These are phyloP conservation scores for Scheffersomyces segobiensis DNA, from an alignment of 1,139 yeast species.

Conservation along the genomic window DNA sequence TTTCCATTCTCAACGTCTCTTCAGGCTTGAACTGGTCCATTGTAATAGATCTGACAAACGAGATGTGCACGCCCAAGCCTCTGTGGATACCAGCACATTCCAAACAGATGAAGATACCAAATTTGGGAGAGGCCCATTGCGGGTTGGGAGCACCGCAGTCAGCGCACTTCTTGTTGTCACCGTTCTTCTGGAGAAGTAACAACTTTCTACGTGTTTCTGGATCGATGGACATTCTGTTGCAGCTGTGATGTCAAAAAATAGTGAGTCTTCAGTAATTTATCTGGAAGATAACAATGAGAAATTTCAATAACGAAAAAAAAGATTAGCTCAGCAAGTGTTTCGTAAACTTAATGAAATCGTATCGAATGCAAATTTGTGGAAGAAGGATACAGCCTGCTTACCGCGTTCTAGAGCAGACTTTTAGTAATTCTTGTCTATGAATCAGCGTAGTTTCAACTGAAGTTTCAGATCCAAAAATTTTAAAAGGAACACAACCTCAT, in stretches of 20 bases:
- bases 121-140: constrained; percentile 98
- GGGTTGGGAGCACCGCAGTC: constrained; percentile 97
- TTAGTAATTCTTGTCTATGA: neutral
- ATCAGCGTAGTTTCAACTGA: neutral
- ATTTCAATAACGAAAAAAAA: neutral
- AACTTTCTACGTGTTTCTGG: constrained; percentile 88
- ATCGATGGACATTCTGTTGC: constrained; percentile 63
- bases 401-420: neutral
- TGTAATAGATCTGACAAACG: constrained; percentile 93
- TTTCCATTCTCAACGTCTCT: constrained; percentile 86
- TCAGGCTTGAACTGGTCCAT: constrained; percentile 97
- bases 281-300: neutral
- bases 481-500: neutral
- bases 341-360: neutral
- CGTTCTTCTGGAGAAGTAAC: constrained; percentile 74
- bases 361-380: neutral
- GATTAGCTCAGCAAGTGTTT: neutral
- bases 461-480: neutral
- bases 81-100: constrained; percentile 98
- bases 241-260: neutral
- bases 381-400: neutral
- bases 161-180: constrained; percentile 84
- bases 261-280: neutral
- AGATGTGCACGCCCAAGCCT: constrained; percentile 94
- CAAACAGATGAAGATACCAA: constrained; percentile 92